phyloP scores from a whole-genome alignment of 257 asterid genomes.

The Solanum verrucosum region DNA sequence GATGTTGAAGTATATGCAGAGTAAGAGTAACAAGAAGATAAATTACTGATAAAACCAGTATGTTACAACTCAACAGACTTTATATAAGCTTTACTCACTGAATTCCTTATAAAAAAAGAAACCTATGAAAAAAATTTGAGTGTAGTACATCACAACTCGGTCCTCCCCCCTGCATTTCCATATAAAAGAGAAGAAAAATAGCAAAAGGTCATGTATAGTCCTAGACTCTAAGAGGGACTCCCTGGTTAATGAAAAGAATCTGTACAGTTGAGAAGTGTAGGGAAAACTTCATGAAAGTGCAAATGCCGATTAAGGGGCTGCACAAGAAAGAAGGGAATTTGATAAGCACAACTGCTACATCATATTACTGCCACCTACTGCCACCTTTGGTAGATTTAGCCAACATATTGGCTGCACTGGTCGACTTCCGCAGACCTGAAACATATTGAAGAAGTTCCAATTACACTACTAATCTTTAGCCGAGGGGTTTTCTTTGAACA shows the following conservation, averaged over 20 bases:
- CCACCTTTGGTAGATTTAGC: constrained; percentile 12
- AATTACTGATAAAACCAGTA: not conserved
- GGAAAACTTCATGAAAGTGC: not conserved
- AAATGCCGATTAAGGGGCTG: not conserved
- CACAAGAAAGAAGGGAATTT: not conserved
- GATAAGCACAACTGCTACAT: not conserved
- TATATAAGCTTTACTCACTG: not conserved
- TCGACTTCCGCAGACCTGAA: constrained; percentile 39
- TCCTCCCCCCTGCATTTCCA: not conserved
- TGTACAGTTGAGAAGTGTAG: not conserved
- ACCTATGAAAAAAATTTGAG: not conserved
- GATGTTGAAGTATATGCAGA: not conserved
- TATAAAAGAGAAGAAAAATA: not conserved
- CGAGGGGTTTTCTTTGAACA: not conserved
- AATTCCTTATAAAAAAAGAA: not conserved
- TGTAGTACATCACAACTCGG: not conserved
- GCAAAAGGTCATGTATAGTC: not conserved
- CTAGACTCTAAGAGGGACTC: not conserved
- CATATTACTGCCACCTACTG: constrained; percentile 24
- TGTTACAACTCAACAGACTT: not conserved
- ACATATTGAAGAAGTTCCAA: not conserved
- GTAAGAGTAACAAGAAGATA: not conserved
- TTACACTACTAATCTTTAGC: not conserved
- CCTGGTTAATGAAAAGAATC: not conserved
- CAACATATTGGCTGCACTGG: constrained; percentile 20